Percentiles rank a stretch among this genome's conserved stretches.
phyloP scores from a whole-genome alignment of 768 basidiomycete species.

The Leucosporidium scottii region DNA sequence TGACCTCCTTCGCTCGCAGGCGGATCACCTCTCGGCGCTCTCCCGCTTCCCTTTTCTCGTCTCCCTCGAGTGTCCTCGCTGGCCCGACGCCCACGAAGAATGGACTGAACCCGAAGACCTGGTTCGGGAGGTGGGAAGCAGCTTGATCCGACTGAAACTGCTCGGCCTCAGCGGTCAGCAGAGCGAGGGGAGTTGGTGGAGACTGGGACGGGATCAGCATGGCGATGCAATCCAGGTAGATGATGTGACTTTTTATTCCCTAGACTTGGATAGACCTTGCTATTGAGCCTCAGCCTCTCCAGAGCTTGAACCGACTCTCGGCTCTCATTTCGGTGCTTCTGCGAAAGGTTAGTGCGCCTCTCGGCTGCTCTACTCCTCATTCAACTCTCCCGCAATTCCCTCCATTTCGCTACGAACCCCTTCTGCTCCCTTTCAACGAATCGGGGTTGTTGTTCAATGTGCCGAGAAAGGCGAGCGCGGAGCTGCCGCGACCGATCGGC shows the following conservation, averaged over 20 bases:
- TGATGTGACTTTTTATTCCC: not conserved
- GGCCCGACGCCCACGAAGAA: not conserved
- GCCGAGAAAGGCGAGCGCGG: no score
- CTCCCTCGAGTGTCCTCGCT: not conserved
- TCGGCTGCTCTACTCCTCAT: no score
- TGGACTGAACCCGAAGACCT: not conserved
- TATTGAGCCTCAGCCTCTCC: not conserved
- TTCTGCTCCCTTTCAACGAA: no score
- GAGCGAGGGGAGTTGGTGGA: not conserved
- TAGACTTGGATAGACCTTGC: not conserved
- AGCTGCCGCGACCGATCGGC: not conserved
- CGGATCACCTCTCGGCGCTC: not conserved
- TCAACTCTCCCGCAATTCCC: no score
- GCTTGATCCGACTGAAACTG: not conserved
- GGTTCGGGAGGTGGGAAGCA: not conserved
- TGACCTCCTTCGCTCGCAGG: not conserved
- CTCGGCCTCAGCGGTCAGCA: not conserved
- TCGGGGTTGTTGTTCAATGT: no score
- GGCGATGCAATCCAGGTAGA: not conserved
- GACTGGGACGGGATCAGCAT: not conserved
- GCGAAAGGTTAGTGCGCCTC: not conserved
- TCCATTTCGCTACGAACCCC: no score
- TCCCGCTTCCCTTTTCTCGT: not conserved
- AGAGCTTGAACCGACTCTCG: not conserved
- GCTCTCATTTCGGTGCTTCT: not conserved